A percentile compares a stretch with the other conserved stretches of the same genome.
phyloP scores from a whole-genome alignment of 1,284 basidiomycete genomes.

The Cutaneotrichosporon sp. region DNA sequence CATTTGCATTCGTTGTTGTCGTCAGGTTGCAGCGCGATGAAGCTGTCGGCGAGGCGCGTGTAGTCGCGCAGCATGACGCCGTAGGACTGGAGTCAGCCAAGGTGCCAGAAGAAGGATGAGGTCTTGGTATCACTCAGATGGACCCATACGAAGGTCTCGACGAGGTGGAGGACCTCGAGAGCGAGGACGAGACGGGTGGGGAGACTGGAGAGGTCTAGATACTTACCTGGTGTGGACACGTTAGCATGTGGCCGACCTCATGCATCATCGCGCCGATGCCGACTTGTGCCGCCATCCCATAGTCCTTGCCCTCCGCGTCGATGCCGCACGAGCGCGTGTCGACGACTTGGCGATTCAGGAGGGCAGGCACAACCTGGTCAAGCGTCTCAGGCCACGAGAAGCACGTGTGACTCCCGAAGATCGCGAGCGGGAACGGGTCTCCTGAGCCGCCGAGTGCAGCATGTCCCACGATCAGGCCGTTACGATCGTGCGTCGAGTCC shows the following conservation, averaged over 20 bases:
- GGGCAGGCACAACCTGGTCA: slow-evolving; percentile 8
- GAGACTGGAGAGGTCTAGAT: background rate
- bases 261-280: slow-evolving; percentile 21
- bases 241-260: slow-evolving; percentile 17
- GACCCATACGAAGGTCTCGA: too few relatives aligned
- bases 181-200: too few relatives aligned
- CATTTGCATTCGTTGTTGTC: slow-evolving; percentile 16
- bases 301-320: slow-evolving; percentile 19
- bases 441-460: slow-evolving; percentile 15
- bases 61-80: slow-evolving; percentile 23
- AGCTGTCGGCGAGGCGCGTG: slow-evolving; percentile 18
- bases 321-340: slow-evolving; percentile 13
- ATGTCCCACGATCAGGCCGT: slow-evolving; percentile 15
- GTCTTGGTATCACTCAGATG: too few relatives aligned
- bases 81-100: background rate
- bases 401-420: slow-evolving; percentile 16
- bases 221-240: slow-evolving; percentile 13
- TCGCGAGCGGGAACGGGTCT: slow-evolving; percentile 6
- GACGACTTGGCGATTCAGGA: slow-evolving; percentile 4
- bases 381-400: slow-evolving; percentile 15
- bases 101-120: too few relatives aligned
- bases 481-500: slow-evolving; percentile 9
- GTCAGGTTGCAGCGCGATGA: slow-evolving; percentile 15
- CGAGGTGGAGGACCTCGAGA: too few relatives aligned
- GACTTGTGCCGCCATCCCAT: slow-evolving; percentile 19